phyloP scores from a whole-genome alignment of 352 stramenopile species.

The Phytophthora uliginosa region DNA sequence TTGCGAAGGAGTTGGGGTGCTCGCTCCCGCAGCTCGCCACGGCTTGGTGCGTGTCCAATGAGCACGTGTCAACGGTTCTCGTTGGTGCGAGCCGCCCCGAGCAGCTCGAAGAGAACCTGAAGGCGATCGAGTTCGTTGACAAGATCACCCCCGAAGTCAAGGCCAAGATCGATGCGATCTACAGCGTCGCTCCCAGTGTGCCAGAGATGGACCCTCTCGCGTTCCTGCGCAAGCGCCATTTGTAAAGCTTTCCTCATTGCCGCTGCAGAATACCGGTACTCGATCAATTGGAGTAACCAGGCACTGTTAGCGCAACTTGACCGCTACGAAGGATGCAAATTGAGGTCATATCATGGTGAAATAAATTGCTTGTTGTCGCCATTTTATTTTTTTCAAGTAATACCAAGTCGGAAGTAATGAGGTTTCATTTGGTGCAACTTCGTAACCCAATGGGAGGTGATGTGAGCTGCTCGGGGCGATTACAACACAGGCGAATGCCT shows the following conservation, averaged over 20 bases:
- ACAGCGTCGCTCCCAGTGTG: neutral
- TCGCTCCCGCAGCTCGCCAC: constrained; percentile 1
- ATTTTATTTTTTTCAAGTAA: no score
- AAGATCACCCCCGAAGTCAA: constrained; percentile 13
- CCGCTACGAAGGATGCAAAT: no score
- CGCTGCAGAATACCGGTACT: no score
- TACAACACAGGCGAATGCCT: no score
- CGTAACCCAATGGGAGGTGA: no score
- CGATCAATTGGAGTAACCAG: no score
- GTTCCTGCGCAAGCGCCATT: neutral
- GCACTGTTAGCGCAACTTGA: no score
- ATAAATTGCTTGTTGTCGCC: no score
- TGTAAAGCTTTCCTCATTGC: neutral
- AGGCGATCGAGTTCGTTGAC: neutral
- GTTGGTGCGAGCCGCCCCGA: constrained; percentile 1
- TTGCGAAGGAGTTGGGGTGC: constrained; percentile 11
- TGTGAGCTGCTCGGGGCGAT: no score
- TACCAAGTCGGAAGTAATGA: no score
- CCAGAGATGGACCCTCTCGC: neutral
- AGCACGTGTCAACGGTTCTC: constrained; percentile 7
- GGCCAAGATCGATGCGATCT: constrained; percentile 1
- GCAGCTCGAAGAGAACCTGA: constrained; percentile 14
- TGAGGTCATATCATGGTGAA: no score
- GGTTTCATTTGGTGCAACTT: no score
- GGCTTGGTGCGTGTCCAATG: constrained; percentile 9